phyloP scores from a whole-genome alignment of 257 asterid genomes.

The Gentiana straminea region DNA sequence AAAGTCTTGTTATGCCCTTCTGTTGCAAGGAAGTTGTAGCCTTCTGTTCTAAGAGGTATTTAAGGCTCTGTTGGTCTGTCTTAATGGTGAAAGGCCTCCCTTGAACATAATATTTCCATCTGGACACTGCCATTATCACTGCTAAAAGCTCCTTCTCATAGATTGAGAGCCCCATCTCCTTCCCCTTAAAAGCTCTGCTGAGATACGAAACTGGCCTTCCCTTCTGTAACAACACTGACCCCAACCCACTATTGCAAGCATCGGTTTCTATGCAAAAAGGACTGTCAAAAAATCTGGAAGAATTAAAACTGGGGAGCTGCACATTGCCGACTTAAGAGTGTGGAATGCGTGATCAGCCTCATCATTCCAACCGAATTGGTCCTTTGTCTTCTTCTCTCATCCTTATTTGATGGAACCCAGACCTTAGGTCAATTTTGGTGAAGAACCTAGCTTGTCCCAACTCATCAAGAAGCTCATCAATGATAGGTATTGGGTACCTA shows the following conservation, averaged over 20 bases:
- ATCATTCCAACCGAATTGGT: neutral
- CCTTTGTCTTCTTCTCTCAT: neutral
- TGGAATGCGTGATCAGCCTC: neutral
- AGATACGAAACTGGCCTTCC: no score
- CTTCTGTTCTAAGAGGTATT: neutral
- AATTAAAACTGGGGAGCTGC: neutral
- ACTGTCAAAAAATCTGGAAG: neutral
- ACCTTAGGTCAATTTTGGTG: no score
- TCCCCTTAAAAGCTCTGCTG: no score
- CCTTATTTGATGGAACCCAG: no score
- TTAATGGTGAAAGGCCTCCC: neutral
- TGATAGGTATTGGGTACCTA: no score
- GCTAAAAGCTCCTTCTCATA: neutral
- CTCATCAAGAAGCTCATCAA: no score
- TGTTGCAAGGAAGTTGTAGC: neutral
- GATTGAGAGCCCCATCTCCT: no score
- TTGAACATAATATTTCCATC: neutral
- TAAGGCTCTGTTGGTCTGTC: neutral
- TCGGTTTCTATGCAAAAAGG: neutral
- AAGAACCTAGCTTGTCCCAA: no score
- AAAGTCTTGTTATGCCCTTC: neutral
- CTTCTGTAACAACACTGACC: no score
- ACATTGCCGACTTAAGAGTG: neutral
- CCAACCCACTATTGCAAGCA: neutral
- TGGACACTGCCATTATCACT: neutral